Evolutionary conservation across 371 early-diverging fungal species (phyloP).

Genomic region (Rhizopus sp.): DNA sequence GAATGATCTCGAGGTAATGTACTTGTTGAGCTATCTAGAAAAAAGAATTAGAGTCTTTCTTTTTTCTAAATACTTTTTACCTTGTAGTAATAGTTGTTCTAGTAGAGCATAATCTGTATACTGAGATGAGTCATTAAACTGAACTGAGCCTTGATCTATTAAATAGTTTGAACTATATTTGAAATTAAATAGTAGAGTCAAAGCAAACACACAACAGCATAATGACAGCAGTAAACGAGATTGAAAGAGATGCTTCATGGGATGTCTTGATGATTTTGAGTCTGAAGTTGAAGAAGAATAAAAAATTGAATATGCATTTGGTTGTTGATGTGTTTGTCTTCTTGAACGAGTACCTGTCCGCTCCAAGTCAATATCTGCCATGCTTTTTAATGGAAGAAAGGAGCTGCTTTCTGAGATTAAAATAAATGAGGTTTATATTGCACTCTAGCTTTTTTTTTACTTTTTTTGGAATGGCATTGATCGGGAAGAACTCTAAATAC

Average conservation of each 20-base stretch:
- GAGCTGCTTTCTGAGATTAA: background rate
- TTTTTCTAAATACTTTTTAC: conserved; percentile 4
- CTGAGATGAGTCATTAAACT: conserved; percentile 28
- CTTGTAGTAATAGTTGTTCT: conserved; percentile 21
- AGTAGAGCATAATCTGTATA: conserved; percentile 34
- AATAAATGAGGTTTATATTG: background rate
- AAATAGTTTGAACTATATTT: background rate
- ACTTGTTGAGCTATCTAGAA: background rate
- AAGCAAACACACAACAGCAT: background rate
- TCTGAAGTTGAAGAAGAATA: conserved; percentile 13
- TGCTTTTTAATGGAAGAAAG: background rate
- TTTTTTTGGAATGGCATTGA: too few species aligned
- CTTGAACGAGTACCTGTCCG: conserved; percentile 29
- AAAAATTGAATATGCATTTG: conserved; percentile 12
- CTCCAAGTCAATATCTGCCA: conserved; percentile 26
- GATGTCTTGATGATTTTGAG: background rate
- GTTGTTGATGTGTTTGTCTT: conserved; percentile 9
- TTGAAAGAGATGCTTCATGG: background rate
- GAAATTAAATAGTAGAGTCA: background rate
- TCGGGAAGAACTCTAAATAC: too few species aligned
- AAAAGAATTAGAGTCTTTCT: background rate
- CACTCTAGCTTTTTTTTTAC: too few species aligned
- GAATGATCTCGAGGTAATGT: conserved; percentile 2
- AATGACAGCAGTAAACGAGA: background rate
- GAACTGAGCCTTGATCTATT: background rate